These are phyloP conservation scores for Phaffia rhodozyma DNA, from an alignment of 1,284 basidiomycete genomes.

Conservation along the genomic window DNA sequence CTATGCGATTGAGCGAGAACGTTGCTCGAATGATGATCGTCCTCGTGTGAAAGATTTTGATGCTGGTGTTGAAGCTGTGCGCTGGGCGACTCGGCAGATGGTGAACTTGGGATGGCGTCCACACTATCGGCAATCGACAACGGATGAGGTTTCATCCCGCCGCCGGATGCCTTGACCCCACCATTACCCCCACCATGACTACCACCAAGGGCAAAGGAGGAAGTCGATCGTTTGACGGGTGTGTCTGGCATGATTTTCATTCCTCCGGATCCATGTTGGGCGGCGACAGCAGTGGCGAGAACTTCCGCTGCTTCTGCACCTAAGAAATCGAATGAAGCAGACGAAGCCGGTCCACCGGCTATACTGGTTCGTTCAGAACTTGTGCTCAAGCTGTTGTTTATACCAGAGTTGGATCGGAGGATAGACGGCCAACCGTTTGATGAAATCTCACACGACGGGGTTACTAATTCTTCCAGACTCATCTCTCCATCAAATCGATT, in stretches of 20 bases:
- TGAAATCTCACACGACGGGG: slow-evolving; percentile 25
- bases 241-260: slow-evolving; percentile 33
- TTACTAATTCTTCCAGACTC: slow-evolving; percentile 23
- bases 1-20: slow-evolving; percentile 15
- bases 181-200: background rate
- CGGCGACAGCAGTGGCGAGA: slow-evolving; percentile 15
- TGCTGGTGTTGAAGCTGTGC: background rate
- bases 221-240: slow-evolving; percentile 32
- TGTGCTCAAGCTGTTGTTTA: background rate
- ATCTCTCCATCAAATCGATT: slow-evolving; percentile 24
- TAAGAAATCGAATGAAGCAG: slow-evolving; percentile 30
- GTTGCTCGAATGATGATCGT: slow-evolving; percentile 2
- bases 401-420: slow-evolving; percentile 15
- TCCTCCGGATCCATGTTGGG: slow-evolving; percentile 26
- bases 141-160: slow-evolving; percentile 18
- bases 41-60: background rate
- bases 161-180: slow-evolving; percentile 15
- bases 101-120: slow-evolving; percentile 22
- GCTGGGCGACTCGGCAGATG: slow-evolving; percentile 26
- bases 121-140: slow-evolving; percentile 17
- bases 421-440: slow-evolving; percentile 25
- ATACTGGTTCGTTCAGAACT: background rate
- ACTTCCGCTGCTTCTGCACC: slow-evolving; percentile 27
- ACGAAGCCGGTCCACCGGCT: background rate
- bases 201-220: slow-evolving; percentile 23